Base-by-base conservation (phyloP, 306 rosid species). In the Gillenia trifoliata region DNA sequence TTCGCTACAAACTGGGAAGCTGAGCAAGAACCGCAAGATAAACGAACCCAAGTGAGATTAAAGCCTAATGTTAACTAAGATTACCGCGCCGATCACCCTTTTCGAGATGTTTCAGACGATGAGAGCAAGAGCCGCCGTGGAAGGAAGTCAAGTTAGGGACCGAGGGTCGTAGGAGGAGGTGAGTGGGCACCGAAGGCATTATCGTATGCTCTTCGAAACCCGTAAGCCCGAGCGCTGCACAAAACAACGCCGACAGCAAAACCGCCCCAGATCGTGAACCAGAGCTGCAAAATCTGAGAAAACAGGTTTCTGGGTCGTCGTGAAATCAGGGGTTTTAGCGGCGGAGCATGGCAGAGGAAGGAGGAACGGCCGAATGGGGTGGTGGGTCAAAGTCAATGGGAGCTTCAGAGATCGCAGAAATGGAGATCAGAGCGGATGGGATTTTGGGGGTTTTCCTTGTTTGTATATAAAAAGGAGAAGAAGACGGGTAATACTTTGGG, bases 41-140 rank as follows among this genome's bases (percentile, higher is more conserved):
- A 71, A 54, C 6, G 60, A 20, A 81, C 16, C 16, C 8, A 54
- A 40, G 7, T 17, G 8, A 62, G 33, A 26, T 28, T 67, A 69
- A 73, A 50, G 29, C 83, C 74, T 61, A 66, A 80, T 68, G 97
- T 86, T 84, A 91, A 88, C 93, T 86, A 88, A 93, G 96, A 89
- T 86, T 93, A 84, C 93, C 96, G 72, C 96, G 98, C 78, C 93
- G 87, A 85, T 93, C 91, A 80, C 97, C 66, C 41, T 88, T 89
- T 71, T 87, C 85, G 15, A 91, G 90, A 84, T 74, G 87, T 81
- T 93, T 89, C 68, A 86, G 82, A 91, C 96, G 93, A 83, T 85
- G 89, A 80, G 83, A 77, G 41, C 86, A 86, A 1, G 92, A 86
- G 54, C 97, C 92, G 67, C 84, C 87, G 64, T 86, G 89, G 67